phyloP scores from a whole-genome alignment of 805 yeast genomes.

The Jamesozyma lodderae region DNA sequence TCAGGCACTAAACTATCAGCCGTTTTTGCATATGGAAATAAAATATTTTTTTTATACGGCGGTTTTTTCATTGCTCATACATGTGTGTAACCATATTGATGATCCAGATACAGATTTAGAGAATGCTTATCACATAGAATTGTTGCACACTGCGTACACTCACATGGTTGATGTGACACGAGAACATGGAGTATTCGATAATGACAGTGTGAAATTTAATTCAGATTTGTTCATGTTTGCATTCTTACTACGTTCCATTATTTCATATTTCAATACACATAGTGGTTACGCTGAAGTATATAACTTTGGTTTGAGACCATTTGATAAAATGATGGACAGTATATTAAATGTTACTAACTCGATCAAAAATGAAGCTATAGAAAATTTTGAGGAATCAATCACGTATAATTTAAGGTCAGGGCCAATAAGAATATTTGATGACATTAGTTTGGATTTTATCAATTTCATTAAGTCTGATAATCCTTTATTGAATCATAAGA shows the following conservation, averaged over 20 bases:
- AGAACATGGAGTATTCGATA: conserved; percentile 12
- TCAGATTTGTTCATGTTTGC: conserved; percentile 17
- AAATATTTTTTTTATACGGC: conserved; percentile 11
- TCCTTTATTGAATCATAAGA: neutral
- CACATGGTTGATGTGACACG: conserved; percentile 6
- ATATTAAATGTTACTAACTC: neutral
- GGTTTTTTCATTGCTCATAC: conserved; percentile 8
- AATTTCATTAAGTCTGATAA: conserved; percentile 2
- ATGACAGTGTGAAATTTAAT: conserved; percentile 25
- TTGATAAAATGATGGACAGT: conserved; percentile 1
- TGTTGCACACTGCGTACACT: conserved; percentile 5
- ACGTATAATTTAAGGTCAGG: neutral
- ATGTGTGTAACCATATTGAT: conserved; percentile 7
- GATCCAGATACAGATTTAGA: conserved; percentile 4
- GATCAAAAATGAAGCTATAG: conserved; percentile 1
- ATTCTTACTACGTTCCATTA: conserved; percentile 11
- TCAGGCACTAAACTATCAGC: conserved; percentile 13
- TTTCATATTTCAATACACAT: conserved; percentile 9
- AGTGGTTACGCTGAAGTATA: conserved; percentile 2
- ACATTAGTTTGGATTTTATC: conserved; percentile 1
- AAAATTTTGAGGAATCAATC: neutral
- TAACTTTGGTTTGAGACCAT: neutral
- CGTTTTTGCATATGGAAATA: conserved; percentile 12
- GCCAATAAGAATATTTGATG: neutral
- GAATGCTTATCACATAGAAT: conserved; percentile 4